A percentile compares a stretch with the other conserved stretches of the same genome.
Evolutionary conservation across 2,329 filamentous ascomycete genomes (phyloP).

Genomic region (Trichoderma brevicompactum): DNA sequence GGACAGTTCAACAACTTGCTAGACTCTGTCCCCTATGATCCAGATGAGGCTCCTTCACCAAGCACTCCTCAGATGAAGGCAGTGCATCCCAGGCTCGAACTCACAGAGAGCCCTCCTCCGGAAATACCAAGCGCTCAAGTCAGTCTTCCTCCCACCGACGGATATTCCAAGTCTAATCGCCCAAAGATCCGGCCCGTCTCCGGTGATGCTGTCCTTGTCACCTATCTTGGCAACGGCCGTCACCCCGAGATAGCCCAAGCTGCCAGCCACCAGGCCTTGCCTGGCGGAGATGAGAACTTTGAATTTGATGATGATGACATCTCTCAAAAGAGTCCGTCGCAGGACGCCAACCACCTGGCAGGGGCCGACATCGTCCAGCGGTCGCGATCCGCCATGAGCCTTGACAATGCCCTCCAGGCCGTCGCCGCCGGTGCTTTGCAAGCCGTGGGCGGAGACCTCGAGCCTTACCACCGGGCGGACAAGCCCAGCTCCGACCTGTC

Average conservation of each 20-base stretch:
- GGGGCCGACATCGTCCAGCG: constrained; percentile 11
- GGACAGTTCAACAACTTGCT: not conserved
- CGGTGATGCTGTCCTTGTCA: constrained; percentile 70
- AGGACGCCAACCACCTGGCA: constrained; percentile 7
- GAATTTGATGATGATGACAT: constrained; percentile 34
- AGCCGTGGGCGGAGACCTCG: constrained; percentile 34
- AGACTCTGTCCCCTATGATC: constrained; percentile 43
- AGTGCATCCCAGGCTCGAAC: constrained; percentile 41
- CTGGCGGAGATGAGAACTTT: constrained; percentile 50
- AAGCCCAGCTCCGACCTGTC: constrained; percentile 39
- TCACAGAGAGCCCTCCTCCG: constrained; percentile 42
- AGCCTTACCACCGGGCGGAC: constrained; percentile 26
- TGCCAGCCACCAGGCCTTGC: constrained; percentile 59
- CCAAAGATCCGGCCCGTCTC: constrained; percentile 60
- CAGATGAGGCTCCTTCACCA: constrained; percentile 49
- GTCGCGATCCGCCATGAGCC: not conserved
- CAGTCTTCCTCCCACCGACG: constrained; percentile 41
- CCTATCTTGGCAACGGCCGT: constrained; percentile 65
- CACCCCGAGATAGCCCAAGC: constrained; percentile 65
- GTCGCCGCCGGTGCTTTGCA: constrained; percentile 43
- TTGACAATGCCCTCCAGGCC: constrained; percentile 35
- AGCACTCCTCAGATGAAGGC: constrained; percentile 49
- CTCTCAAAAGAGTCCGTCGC: constrained; percentile 32
- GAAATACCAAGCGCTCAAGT: constrained; percentile 45
- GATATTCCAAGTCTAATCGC: constrained; percentile 56